Evolutionary conservation across 805 yeast species (phyloP).

Genomic region (Ogataea angusta): DNA sequence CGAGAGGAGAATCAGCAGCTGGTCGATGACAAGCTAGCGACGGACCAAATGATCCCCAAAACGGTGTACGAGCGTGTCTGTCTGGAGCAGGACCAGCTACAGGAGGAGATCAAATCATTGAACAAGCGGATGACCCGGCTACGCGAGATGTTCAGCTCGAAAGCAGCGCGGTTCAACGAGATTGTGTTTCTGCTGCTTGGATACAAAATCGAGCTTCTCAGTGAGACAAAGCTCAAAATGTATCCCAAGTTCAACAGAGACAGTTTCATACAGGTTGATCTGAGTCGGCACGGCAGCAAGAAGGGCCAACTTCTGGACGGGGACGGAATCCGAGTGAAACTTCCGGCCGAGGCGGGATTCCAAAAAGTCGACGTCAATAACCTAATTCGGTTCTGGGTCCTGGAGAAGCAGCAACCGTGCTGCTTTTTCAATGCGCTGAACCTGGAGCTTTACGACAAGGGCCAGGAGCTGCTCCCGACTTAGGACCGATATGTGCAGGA

Average conservation of each 20-base stretch:
- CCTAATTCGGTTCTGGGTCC: constrained; percentile 63
- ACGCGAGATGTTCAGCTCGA: constrained; percentile 55
- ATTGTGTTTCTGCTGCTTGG: constrained; percentile 70
- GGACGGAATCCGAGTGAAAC: constrained; percentile 13
- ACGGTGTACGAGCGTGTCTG: constrained; percentile 53
- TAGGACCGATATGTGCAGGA: constrained; percentile 1
- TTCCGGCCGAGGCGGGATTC: constrained; percentile 45
- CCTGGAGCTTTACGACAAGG: constrained; percentile 55
- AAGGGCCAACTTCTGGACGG: constrained; percentile 7
- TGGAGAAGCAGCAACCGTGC: constrained; percentile 65
- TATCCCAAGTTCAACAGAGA: constrained; percentile 21
- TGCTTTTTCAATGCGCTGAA: constrained; percentile 76
- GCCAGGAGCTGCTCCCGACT: not conserved
- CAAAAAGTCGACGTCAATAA: constrained; percentile 50
- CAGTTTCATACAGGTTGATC: constrained; percentile 24
- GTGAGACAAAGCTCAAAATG: constrained; percentile 53
- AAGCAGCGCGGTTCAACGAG: constrained; percentile 68
- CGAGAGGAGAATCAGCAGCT: constrained; percentile 58
- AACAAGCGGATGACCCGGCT: constrained; percentile 52
- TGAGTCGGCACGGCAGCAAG: constrained; percentile 9
- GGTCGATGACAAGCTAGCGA: constrained; percentile 22
- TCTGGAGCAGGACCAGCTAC: constrained; percentile 47
- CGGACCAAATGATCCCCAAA: constrained; percentile 1
- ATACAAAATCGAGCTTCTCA: constrained; percentile 64
- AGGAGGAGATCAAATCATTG: constrained; percentile 44